Percentiles rank a stretch among this genome's conserved stretches.
Conservation (phyloP, 768 basidiomycete species). For the Rhodotorula taiwanensis region DNA sequence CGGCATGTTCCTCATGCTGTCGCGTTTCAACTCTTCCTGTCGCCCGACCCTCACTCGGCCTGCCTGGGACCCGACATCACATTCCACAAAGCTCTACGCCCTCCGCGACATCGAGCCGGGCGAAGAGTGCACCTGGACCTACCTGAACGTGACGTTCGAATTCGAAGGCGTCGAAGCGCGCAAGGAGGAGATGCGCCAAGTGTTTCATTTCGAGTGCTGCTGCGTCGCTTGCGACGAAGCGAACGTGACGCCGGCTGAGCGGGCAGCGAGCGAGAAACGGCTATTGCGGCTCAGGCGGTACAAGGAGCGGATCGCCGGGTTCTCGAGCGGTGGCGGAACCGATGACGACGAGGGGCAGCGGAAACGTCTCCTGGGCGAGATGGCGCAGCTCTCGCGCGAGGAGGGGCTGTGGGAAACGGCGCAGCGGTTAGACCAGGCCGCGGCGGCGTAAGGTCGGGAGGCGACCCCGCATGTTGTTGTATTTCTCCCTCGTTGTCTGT, state of each 20-base stretch:
- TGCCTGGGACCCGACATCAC: conserved; percentile 14
- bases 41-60: conserved; percentile 26
- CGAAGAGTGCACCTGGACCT: conserved; percentile 32
- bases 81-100: conserved; percentile 19
- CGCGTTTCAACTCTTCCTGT: conserved; percentile 31
- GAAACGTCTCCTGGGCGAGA: not conserved
- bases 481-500: not conserved
- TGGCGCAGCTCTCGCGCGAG: conserved; percentile 21
- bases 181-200: conserved; percentile 19
- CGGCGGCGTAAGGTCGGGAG: not conserved
- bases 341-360: not conserved
- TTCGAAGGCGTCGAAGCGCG: conserved; percentile 23
- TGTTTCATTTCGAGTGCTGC: conserved; percentile 29
- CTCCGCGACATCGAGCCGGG: conserved; percentile 16
- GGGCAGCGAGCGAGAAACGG: conserved; percentile 15
- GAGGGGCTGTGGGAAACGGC: conserved; percentile 31
- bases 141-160: conserved; percentile 30
- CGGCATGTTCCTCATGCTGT: conserved; percentile 27
- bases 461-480: not conserved
- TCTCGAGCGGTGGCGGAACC: not conserved
- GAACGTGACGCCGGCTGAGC: not conserved
- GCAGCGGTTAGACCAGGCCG: conserved; percentile 1
- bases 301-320: conserved; percentile 12
- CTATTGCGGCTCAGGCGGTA: conserved; percentile 21
- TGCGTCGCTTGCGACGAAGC: conserved; percentile 19